phyloP scores from a whole-genome alignment of 306 rosid species.

The Oemleria cerasiformis region DNA sequence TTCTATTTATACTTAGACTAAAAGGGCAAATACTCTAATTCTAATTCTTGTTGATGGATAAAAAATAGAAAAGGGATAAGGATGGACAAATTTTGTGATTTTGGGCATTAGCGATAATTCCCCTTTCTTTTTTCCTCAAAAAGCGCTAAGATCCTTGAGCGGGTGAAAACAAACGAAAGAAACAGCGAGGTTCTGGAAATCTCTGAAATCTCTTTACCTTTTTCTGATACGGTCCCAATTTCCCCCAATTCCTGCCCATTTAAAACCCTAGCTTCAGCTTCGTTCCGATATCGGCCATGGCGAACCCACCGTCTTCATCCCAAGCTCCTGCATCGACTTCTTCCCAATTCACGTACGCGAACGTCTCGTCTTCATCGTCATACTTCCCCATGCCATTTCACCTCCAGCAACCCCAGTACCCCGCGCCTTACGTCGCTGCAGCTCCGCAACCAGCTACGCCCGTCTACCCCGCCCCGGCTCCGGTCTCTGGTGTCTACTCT shows the following conservation, averaged over 20 bases:
- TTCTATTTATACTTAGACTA: too few species aligned
- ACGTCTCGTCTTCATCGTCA: slow-evolving; percentile 47
- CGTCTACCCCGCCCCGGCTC: slow-evolving; percentile 41
- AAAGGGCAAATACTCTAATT: too few species aligned
- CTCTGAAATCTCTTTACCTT: neutral
- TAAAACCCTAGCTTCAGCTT: slow-evolving; percentile 7
- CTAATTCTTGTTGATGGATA: too few species aligned
- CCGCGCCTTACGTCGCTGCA: slow-evolving; percentile 43
- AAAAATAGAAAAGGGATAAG: too few species aligned
- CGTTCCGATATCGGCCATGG: slow-evolving; percentile 38
- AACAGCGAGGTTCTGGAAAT: neutral
- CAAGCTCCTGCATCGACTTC: slow-evolving; percentile 25
- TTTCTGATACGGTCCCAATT: neutral
- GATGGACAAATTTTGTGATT: too few species aligned
- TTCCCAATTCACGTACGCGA: slow-evolving; percentile 58
- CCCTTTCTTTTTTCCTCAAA: neutral
- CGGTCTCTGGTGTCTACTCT: slow-evolving; percentile 43
- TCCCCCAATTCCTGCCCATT: slow-evolving; percentile 1
- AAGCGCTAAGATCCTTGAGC: too few species aligned
- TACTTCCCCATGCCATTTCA: slow-evolving; percentile 84
- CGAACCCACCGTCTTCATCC: slow-evolving; percentile 46
- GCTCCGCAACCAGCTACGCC: slow-evolving; percentile 25
- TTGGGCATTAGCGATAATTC: too few species aligned
- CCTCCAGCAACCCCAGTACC: slow-evolving; percentile 72
- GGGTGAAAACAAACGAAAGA: neutral